Evolutionary conservation across 805 yeast genomes (phyloP), one percentile per base, ranked within the genome.

Genomic region (Ogataea salicorniae): DNA sequence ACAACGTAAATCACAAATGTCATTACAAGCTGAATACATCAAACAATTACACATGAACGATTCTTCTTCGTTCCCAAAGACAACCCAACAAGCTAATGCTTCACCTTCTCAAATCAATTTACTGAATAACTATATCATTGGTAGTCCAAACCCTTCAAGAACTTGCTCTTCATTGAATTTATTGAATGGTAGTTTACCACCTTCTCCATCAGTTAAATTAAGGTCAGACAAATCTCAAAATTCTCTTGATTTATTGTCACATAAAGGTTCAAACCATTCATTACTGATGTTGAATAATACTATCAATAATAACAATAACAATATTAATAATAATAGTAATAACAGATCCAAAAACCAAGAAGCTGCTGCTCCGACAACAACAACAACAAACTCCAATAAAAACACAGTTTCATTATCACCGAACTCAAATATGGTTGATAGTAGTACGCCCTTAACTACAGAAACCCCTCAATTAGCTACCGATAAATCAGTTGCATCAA

Each of bases 31-130:
- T 15, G 64, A 63, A 7, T 63, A 57, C 45, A 58, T 62, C 22
- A 56, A 55, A 34, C 62, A 56, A 37, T 44, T 66, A n/a, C 58
- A 64, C 43, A 54, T 52, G 48, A 56, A 54, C 40, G 70, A 66
- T 45, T 58, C 68, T 6, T 59, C 68, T 5, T 55, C 61, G 4
- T 65, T 62, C 54, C 70, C 70, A 5, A 54, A 49, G 29, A 53
- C 65, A n/a, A 48, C 63, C 5, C 58, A 57, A 9, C 51, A 51
- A 26, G 56, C 49, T 13, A 54, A 53, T 29, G 63, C 64, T 5
- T 46, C 66, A 2, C 63, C 66, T 9, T 58, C 64, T 16, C 58
- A 59, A 16, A 51, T 61, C 36, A 63, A 61, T 47, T 45, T 60
- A 41, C 22, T 59, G 42, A 63, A 61, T 48, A 61, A 63, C 46